phyloP scores from a whole-genome alignment of 176 grass and related monocot species.

The Hyparrhenia diplandra region DNA sequence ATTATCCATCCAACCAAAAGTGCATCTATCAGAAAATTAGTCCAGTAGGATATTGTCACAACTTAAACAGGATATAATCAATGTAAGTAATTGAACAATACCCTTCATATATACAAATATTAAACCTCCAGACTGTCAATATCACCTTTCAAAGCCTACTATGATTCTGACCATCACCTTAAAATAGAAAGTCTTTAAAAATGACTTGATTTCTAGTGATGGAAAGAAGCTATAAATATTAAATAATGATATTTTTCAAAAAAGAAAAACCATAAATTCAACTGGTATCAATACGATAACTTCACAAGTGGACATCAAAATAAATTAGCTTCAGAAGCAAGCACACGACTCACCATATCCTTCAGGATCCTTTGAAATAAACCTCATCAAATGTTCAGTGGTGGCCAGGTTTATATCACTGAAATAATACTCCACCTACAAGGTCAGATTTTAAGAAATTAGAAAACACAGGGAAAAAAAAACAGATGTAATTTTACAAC shows the following conservation, averaged over 20 bases:
- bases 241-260: not conserved
- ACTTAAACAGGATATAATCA: not conserved
- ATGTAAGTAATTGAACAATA: conserved; percentile 3
- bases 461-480: conserved; percentile 8
- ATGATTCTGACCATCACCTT: not conserved
- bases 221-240: not conserved
- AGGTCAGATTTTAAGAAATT: conserved; percentile 17
- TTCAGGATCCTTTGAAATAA: conserved; percentile 84
- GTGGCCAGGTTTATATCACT: conserved; percentile 91
- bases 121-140: not conserved
- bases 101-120: not conserved
- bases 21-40: not conserved
- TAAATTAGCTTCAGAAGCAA: conserved; percentile 18
- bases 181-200: not conserved
- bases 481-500: not conserved
- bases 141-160: conserved; percentile 11
- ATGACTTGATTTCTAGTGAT: not conserved
- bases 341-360: conserved; percentile 81
- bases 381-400: conserved; percentile 98
- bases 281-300: conserved; percentile 1
- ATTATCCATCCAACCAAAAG: not conserved
- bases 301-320: not conserved
- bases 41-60: not conserved
- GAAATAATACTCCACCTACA: conserved; percentile 96
- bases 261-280: not conserved